Evolutionary conservation across 2,329 filamentous ascomycete species (phyloP).

Genomic region (Mycosphaerella sp.): DNA sequence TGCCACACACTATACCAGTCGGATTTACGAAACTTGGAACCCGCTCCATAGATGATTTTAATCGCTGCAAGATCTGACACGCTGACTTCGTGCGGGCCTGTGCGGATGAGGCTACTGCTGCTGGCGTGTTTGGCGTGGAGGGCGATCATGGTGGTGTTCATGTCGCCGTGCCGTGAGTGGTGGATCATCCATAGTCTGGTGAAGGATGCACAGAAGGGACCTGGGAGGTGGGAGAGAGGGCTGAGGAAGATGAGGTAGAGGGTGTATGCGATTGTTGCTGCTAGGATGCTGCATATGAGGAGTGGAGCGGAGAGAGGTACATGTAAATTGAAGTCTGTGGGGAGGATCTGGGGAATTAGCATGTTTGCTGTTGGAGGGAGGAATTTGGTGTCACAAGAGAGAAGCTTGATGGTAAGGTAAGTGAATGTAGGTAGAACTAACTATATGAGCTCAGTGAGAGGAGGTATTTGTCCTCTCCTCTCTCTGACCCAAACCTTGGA

Average conservation of each 20-base stretch:
- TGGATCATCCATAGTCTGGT: constrained; percentile 22
- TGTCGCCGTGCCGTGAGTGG: constrained; percentile 9
- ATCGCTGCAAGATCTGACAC: constrained; percentile 30
- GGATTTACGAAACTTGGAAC: constrained; percentile 33
- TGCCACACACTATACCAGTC: constrained; percentile 5
- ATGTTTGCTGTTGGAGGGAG: background rate
- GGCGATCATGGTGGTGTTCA: constrained; percentile 29
- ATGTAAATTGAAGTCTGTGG: background rate
- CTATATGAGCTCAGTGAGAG: too few species aligned
- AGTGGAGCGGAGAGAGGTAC: background rate
- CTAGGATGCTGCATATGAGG: background rate
- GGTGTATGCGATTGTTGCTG: background rate
- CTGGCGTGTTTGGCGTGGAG: constrained; percentile 31
- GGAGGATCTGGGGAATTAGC: background rate
- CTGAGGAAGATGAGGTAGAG: background rate
- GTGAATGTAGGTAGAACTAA: too few species aligned
- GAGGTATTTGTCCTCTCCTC: too few species aligned
- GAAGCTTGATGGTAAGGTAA: too few species aligned
- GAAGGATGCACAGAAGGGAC: constrained; percentile 19
- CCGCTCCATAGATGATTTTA: constrained; percentile 34
- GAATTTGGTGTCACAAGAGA: too few species aligned
- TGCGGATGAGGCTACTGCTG: constrained; percentile 22
- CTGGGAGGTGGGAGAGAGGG: constrained; percentile 8
- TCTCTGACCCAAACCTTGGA: too few species aligned
- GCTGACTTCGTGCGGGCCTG: constrained; percentile 28